These are phyloP conservation scores for Erythrobasidium hasegawianum DNA, from an alignment of 1,284 basidiomycete genomes.

Conservation along the genomic window DNA sequence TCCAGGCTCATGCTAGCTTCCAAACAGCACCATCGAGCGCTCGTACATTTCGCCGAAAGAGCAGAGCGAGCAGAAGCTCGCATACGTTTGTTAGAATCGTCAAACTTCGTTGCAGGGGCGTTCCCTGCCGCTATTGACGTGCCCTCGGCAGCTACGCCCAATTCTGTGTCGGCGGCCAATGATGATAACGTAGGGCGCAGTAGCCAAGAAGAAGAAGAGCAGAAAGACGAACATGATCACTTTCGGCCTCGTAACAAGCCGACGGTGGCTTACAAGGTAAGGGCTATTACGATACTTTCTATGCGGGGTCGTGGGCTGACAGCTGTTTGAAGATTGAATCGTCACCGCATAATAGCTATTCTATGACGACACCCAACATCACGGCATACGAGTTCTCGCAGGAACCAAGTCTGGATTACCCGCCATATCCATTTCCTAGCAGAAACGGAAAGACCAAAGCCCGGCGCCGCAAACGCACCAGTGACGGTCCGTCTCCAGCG, in stretches of 20 bases:
- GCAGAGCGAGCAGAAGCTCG: conserved; percentile 32
- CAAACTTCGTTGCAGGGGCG: background rate
- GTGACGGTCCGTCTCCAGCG: background rate
- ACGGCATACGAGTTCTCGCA: background rate
- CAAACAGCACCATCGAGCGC: conserved; percentile 23
- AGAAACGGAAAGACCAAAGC: background rate
- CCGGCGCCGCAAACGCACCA: background rate
- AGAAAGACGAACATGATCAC: background rate
- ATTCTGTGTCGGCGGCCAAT: background rate
- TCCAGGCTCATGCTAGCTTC: background rate
- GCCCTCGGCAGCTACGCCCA: background rate
- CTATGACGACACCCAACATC: background rate
- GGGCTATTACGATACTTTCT: too few species aligned
- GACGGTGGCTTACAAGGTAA: too few species aligned
- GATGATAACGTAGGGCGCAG: background rate
- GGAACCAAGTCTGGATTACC: background rate
- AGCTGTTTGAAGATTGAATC: background rate
- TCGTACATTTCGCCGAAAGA: conserved; percentile 22
- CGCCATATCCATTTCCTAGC: background rate
- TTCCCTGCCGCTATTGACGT: background rate
- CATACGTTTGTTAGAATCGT: conserved; percentile 6
- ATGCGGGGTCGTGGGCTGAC: too few species aligned
- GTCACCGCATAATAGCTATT: background rate
- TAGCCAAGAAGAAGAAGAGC: background rate
- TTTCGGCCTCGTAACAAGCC: background rate